Conservation (phyloP, 768 basidiomycete species). For the Sistotremastrum niveocremeum region DNA sequence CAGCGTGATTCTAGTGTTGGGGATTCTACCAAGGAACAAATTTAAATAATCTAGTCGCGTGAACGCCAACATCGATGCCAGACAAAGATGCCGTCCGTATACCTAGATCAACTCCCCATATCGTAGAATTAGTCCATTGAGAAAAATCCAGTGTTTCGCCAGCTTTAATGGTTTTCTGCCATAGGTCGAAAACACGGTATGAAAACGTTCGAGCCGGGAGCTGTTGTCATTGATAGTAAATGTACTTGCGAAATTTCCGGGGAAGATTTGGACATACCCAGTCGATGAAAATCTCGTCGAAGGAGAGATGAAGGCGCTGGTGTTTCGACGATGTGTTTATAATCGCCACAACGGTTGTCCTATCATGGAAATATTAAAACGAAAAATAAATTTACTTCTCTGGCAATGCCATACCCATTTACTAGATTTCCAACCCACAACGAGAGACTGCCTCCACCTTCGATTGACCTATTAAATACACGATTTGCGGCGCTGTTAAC, state of each 20-base stretch:
- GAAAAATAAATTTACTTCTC: neutral
- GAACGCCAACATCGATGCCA: too few relatives aligned
- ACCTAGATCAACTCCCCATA: too few relatives aligned
- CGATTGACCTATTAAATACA: slow-evolving; percentile 19
- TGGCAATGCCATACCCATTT: slow-evolving; percentile 15
- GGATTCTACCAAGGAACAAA: too few relatives aligned
- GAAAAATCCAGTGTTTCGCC: too few relatives aligned
- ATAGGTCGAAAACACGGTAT: slow-evolving; percentile 19
- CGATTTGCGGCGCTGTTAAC: slow-evolving; percentile 18
- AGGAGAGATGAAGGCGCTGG: slow-evolving; percentile 16
- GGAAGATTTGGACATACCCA: slow-evolving; percentile 9
- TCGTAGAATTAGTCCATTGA: too few relatives aligned
- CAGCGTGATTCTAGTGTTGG: too few relatives aligned
- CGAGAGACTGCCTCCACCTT: slow-evolving; percentile 17
- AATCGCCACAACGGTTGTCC: slow-evolving; percentile 20
- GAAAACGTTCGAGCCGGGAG: slow-evolving; percentile 1
- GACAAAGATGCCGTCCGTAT: too few relatives aligned
- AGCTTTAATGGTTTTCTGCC: slow-evolving; percentile 13
- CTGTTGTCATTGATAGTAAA: neutral
- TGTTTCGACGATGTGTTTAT: slow-evolving; percentile 20
- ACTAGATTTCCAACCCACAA: slow-evolving; percentile 21
- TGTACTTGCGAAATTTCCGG: neutral
- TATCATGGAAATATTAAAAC: neutral
- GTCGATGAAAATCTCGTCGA: slow-evolving; percentile 22
- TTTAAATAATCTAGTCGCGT: too few relatives aligned